Percentiles rank a stretch among this genome's conserved stretches.
These are phyloP conservation scores for Oryza glumipatula DNA, from an alignment of 176 grass and related monocot genomes.

Conservation along the genomic window DNA sequence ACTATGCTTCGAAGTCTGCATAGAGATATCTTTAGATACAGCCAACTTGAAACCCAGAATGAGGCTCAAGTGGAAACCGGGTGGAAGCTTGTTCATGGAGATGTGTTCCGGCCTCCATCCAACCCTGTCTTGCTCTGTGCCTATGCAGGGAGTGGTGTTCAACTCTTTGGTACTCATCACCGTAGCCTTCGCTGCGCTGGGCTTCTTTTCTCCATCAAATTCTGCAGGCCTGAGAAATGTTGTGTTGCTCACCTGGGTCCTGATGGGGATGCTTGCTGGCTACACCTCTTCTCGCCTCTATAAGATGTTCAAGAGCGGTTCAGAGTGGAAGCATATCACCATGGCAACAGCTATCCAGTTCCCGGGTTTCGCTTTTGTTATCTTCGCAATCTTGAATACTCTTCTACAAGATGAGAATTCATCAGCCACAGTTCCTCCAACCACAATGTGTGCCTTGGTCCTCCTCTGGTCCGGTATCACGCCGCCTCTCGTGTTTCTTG, in stretches of 20 bases:
- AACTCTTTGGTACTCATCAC: conserved; percentile 49
- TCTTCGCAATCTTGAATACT: conserved; percentile 41
- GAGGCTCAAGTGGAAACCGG: conserved; percentile 49
- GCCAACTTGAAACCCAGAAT: conserved; percentile 42
- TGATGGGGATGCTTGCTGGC: conserved; percentile 46
- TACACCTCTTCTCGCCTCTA: conserved; percentile 43
- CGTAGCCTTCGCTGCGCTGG: conserved; percentile 40
- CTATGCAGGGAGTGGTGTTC: conserved; percentile 48
- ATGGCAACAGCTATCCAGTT: conserved; percentile 42
- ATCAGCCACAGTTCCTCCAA: conserved; percentile 41
- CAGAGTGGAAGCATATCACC: conserved; percentile 50
- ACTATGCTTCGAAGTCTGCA: conserved; percentile 51
- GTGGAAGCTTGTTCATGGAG: conserved; percentile 58
- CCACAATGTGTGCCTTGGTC: conserved; percentile 45
- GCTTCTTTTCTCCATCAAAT: conserved; percentile 48
- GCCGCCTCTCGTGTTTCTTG: conserved; percentile 45
- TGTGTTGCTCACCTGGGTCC: conserved; percentile 38
- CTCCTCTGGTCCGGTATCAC: conserved; percentile 46
- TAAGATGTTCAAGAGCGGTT: conserved; percentile 47
- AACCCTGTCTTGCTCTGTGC: conserved; percentile 44
- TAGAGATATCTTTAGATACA: conserved; percentile 44
- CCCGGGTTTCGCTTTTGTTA: conserved; percentile 30
- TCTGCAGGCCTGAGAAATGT: conserved; percentile 42
- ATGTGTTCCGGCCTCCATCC: conserved; percentile 43
- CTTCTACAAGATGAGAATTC: conserved; percentile 48